phyloP scores from a whole-genome alignment of 192 early-diverging fungal genomes.

The Piromyces sp. region DNA sequence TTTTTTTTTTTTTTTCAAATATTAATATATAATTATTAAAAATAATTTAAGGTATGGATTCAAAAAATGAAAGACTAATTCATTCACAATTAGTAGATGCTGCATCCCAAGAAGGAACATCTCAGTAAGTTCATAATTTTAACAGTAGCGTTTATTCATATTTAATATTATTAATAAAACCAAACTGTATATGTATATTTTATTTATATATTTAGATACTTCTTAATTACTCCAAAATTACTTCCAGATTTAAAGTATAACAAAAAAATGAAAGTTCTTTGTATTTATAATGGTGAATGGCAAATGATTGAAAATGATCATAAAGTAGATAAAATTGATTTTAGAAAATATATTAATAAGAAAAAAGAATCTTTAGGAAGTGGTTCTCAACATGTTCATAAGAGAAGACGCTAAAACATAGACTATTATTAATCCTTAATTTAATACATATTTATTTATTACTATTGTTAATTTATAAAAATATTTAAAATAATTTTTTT shows the following conservation, averaged over 20 bases:
- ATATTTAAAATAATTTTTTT: too few species aligned
- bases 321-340: background rate
- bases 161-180: too few species aligned
- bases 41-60: conserved; percentile 65
- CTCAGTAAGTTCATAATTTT: conserved; percentile 58
- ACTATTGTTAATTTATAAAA: too few species aligned
- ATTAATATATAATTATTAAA: background rate
- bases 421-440: too few species aligned
- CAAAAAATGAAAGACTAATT: conserved; percentile 86
- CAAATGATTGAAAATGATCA: conserved; percentile 21
- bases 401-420: background rate
- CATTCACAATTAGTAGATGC: conserved; percentile 75
- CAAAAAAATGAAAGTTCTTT: conserved; percentile 73
- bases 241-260: conserved; percentile 86
- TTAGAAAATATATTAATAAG: background rate
- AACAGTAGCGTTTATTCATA: too few species aligned
- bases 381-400: background rate
- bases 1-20: background rate
- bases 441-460: too few species aligned
- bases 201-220: too few species aligned
- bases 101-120: conserved; percentile 47
- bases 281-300: conserved; percentile 90
- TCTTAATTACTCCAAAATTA: conserved; percentile 96
- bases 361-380: background rate
- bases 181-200: too few species aligned